A percentile compares a stretch with the other conserved stretches of the same genome.
Evolutionary conservation across 2,329 filamentous ascomycete species (phyloP).

Genomic region (Pyricularia sp.): DNA sequence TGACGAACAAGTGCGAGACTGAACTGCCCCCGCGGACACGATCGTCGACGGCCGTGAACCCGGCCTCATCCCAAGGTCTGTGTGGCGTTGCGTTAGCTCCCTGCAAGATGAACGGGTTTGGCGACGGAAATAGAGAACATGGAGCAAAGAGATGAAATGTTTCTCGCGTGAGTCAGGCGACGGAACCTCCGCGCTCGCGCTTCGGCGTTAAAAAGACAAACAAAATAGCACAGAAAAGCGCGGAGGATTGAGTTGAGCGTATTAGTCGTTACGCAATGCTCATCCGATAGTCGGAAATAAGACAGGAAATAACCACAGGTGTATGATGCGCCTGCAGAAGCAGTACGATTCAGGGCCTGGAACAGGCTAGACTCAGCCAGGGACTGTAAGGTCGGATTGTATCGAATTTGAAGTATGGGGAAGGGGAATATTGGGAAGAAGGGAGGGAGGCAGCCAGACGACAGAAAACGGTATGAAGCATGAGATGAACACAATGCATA

Average conservation of each 20-base stretch:
- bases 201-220: background rate
- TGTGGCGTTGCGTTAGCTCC: background rate
- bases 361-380: background rate
- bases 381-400: background rate
- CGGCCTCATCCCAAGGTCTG: constrained; percentile 4
- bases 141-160: background rate
- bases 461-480: background rate
- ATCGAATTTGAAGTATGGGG: background rate
- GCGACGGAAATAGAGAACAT: background rate
- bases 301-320: background rate
- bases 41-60: constrained; percentile 65
- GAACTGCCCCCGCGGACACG: constrained; percentile 68
- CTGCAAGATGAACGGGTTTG: background rate
- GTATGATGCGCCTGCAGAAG: background rate
- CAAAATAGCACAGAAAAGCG: background rate
- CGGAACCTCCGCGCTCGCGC: background rate
- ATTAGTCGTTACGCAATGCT: background rate
- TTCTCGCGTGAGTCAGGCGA: background rate
- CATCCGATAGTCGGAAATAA: background rate
- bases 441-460: background rate
- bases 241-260: background rate
- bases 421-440: background rate
- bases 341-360: background rate
- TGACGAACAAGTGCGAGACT: constrained; percentile 35
- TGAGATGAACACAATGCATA: background rate